phyloP scores from a whole-genome alignment of 495 filamentous ascomycete species.

The Trichoderma parareesei region DNA sequence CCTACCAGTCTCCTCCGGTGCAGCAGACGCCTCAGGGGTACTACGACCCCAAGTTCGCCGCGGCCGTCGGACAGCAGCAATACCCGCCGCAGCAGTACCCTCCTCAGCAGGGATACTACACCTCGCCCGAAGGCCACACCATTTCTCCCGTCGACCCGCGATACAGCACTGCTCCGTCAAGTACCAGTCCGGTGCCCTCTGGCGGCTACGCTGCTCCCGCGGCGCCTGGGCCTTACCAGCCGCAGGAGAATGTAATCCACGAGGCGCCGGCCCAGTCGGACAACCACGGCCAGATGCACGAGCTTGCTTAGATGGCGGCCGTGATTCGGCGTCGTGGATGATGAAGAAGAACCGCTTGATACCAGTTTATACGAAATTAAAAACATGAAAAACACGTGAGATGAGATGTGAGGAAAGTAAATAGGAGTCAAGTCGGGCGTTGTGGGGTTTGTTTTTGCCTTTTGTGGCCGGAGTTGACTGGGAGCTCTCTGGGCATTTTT shows the following conservation, averaged over 20 bases:
- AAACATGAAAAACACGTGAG: neutral
- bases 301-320: slow-evolving; percentile 10
- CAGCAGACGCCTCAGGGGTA: neutral
- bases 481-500: neutral
- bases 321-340: neutral
- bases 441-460: neutral
- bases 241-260: neutral
- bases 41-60: neutral
- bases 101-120: neutral
- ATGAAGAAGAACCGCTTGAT: neutral
- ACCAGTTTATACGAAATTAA: neutral
- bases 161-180: neutral
- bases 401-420: neutral
- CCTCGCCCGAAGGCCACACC: neutral
- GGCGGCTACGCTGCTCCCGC: neutral
- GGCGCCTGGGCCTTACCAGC: neutral
- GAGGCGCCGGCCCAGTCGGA: neutral
- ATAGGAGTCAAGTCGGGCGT: neutral
- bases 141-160: neutral
- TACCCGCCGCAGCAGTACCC: neutral
- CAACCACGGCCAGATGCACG: slow-evolving; percentile 12
- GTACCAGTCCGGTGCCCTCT: neutral
- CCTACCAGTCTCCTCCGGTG: neutral
- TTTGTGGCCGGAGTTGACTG: neutral
- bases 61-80: neutral